phyloP scores from a whole-genome alignment of 1,139 yeast genomes.

The Candida gigantensis region DNA sequence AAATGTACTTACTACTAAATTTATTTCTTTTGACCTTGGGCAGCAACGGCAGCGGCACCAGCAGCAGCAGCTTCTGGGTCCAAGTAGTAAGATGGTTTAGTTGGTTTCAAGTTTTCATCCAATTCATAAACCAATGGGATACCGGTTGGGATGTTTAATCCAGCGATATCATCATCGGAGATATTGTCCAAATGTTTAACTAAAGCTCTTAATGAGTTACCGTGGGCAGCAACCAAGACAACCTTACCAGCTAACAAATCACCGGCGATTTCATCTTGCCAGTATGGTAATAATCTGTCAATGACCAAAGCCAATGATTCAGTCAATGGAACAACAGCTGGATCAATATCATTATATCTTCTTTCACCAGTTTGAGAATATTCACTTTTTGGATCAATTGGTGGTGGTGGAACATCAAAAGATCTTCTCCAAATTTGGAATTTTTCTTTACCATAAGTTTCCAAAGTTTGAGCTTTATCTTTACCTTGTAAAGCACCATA shows the following conservation, averaged over 20 bases:
- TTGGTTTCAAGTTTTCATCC: constrained; percentile 83
- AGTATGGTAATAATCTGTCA: constrained; percentile 96
- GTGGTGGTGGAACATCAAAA: constrained; percentile 95
- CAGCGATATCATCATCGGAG: constrained; percentile 90
- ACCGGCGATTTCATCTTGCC: constrained; percentile 90
- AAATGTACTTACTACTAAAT: background rate
- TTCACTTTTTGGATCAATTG: constrained; percentile 72
- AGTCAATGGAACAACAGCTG: constrained; percentile 84
- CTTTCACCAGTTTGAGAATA: constrained; percentile 84
- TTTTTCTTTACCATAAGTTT: constrained; percentile 84
- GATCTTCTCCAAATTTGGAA: constrained; percentile 99
- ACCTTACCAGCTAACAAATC: constrained; percentile 87
- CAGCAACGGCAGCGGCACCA: constrained; percentile 99
- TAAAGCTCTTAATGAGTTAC: constrained; percentile 96
- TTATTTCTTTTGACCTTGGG: constrained; percentile 73
- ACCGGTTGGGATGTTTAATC: constrained; percentile 97
- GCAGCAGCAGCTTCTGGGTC: constrained; percentile 99
- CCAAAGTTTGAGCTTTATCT: constrained; percentile 93
- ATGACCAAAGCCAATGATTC: constrained; percentile 94
- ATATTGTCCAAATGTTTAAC: constrained; percentile 95
- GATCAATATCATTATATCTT: constrained; percentile 83
- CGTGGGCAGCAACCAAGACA: constrained; percentile 94
- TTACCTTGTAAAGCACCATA: constrained; percentile 99
- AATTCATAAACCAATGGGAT: constrained; percentile 97
- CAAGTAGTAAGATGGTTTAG: constrained; percentile 92